These are phyloP conservation scores for Pyrenopolyporus hunteri DNA, from an alignment of 495 filamentous ascomycete species.

Conservation along the genomic window DNA sequence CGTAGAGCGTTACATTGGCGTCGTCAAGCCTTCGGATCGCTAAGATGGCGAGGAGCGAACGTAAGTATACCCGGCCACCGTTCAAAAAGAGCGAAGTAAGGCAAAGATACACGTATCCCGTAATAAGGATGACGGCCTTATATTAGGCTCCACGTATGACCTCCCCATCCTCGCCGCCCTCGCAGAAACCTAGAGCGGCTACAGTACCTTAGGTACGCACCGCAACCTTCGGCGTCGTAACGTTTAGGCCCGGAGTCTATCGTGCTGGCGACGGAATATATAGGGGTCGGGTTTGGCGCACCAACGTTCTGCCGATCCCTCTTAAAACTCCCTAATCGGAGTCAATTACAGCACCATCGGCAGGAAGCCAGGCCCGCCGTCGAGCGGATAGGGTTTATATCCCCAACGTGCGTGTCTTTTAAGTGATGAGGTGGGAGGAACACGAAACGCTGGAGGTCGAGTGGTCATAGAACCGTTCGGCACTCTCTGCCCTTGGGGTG, in stretches of 20 bases:
- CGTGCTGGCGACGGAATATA: slow-evolving; percentile 2
- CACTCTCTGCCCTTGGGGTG: not conserved
- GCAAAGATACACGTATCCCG: slow-evolving; percentile 18
- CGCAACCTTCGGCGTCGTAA: not conserved
- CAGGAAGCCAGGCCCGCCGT: not conserved
- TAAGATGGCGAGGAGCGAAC: not conserved
- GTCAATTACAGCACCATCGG: not conserved
- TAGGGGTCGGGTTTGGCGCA: slow-evolving; percentile 8
- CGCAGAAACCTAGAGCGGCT: slow-evolving; percentile 21
- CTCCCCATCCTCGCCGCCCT: not conserved
- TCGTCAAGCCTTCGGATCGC: not conserved
- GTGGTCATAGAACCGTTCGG: slow-evolving; percentile 16
- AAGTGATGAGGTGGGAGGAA: not conserved
- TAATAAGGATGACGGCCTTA: slow-evolving; percentile 28
- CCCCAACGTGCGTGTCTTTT: slow-evolving; percentile 27
- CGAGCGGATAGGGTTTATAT: slow-evolving; percentile 18
- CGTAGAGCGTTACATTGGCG: slow-evolving; percentile 20
- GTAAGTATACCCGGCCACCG: not conserved
- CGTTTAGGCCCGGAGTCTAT: slow-evolving; percentile 28
- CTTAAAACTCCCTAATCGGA: not conserved
- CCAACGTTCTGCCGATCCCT: slow-evolving; percentile 3
- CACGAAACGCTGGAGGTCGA: slow-evolving; percentile 24
- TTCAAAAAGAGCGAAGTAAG: slow-evolving; percentile 5
- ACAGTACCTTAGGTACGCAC: not conserved
- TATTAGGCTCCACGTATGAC: slow-evolving; percentile 13